phyloP scores from a whole-genome alignment of 2,329 filamentous ascomycete species.

The Botrytis cinerea region DNA sequence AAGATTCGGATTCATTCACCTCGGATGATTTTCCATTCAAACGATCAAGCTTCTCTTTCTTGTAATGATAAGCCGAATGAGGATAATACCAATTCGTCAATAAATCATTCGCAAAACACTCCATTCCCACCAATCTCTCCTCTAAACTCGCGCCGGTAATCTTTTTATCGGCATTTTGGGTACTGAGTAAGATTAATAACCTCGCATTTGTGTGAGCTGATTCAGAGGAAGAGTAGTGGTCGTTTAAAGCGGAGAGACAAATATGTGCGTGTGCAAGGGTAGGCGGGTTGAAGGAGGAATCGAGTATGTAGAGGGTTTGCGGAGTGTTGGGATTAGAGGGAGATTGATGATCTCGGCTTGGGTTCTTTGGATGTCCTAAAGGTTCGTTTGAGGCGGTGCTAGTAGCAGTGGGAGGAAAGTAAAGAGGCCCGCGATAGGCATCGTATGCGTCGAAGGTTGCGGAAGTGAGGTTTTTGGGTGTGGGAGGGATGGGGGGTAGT shows the following conservation, averaged over 20 bases:
- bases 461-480: slow-evolving; percentile 4
- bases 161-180: slow-evolving; percentile 67
- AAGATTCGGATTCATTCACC: not conserved
- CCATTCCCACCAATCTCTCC: slow-evolving; percentile 71
- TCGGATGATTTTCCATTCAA: not conserved
- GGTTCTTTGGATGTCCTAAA: not conserved
- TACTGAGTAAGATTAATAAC: slow-evolving; percentile 61
- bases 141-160: slow-evolving; percentile 68
- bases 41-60: slow-evolving; percentile 14
- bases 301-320: slow-evolving; percentile 56
- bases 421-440: not conserved
- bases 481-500: slow-evolving; percentile 47
- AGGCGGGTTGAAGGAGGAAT: slow-evolving; percentile 70
- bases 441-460: not conserved
- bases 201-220: slow-evolving; percentile 40
- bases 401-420: not conserved
- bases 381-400: not conserved
- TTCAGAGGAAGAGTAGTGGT: slow-evolving; percentile 23
- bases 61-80: not conserved
- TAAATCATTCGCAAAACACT: slow-evolving; percentile 62
- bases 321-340: slow-evolving; percentile 31
- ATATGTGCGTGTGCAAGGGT: slow-evolving; percentile 62
- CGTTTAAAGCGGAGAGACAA: slow-evolving; percentile 49
- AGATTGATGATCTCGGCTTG: not conserved
- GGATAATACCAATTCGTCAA: slow-evolving; percentile 40